Evolutionary conservation across 2,329 filamentous ascomycete genomes (phyloP).

Genomic region (Tolypocladium ovalisporum): DNA sequence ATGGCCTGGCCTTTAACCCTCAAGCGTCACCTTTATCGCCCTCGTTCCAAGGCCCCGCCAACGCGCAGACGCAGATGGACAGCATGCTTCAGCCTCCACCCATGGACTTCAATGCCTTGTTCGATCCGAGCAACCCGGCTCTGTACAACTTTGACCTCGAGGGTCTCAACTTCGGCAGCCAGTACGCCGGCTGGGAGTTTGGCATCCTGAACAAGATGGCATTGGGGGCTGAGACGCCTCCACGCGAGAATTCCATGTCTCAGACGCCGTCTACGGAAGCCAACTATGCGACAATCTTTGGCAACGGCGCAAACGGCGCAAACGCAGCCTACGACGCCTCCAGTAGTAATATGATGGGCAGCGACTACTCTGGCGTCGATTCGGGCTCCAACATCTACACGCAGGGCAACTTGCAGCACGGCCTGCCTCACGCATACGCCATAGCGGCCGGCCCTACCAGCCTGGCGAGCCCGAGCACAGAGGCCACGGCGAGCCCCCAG

Average conservation of each 20-base stretch:
- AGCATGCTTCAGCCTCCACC: constrained; percentile 38
- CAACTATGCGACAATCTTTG: constrained; percentile 35
- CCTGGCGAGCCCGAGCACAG: constrained; percentile 53
- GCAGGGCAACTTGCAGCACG: constrained; percentile 50
- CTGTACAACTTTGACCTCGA: constrained; percentile 95
- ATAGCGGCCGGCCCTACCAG: constrained; percentile 53
- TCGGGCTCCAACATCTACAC: constrained; percentile 37
- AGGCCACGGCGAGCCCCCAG: constrained; percentile 50
- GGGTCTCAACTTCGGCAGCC: constrained; percentile 79
- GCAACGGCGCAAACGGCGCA: constrained; percentile 37
- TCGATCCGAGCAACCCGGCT: constrained; percentile 85
- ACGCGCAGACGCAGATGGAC: constrained; percentile 34
- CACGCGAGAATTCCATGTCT: constrained; percentile 49
- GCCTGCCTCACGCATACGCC: constrained; percentile 53
- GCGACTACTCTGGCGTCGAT: constrained; percentile 44
- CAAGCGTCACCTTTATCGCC: constrained; percentile 68
- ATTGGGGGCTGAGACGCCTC: constrained; percentile 58
- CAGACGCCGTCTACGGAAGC: constrained; percentile 25
- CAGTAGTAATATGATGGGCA: constrained; percentile 27
- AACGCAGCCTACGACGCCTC: constrained; percentile 39
- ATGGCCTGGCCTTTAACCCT: constrained; percentile 44
- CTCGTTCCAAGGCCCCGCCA: constrained; percentile 50
- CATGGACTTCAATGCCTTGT: constrained; percentile 51
- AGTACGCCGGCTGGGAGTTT: constrained; percentile 92
- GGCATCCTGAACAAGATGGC: constrained; percentile 95